Evolutionary conservation across 306 rosid genomes (phyloP), one percentile per base, ranked within the genome.

Genomic region (Quercus cerris): DNA sequence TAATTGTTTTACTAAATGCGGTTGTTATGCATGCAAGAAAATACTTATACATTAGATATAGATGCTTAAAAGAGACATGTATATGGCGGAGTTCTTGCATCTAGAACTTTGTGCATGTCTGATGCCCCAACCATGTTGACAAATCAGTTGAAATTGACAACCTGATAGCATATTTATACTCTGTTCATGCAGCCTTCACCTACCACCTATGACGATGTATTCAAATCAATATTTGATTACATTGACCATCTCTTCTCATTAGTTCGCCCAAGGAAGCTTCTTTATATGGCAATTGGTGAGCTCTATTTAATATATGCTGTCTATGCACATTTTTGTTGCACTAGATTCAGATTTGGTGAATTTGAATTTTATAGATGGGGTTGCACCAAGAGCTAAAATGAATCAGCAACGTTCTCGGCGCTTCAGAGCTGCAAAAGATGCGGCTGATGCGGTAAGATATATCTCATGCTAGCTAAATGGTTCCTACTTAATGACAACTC

Each of bases 311-410:
- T 62, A 46, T 56, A 19, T 68, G 61, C 64, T 75, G 62, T 67
- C 46, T 75, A 54, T 70, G 74, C 35, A 38, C 25, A 35, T 31
- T 63, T 70, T 59, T 73, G 27, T 63, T n/a, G 23, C 70, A 63
- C 61, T 68, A 12, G 38, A 75, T 33, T 74, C 25, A 70, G 58
- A 56, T 75, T 46, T 44, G 14, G 44, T 70, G n/a, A 35, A 33
- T 68, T 57, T 20, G 46, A 70, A 63, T 75, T 76, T 31, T 81
- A 76, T 79, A 95, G 99, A 95, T 56, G 99, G 99, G 2, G 99
- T 95, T 80, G 99, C 99, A 57, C 99, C 99, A 77, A 87, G 99
- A 84, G 99, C 99, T 73, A 95, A 95, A 88, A 95, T 95, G 99
- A 95, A 95, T 72, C 99, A 93, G 91, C 99, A 95, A 84, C 98